These are phyloP conservation scores for Candida vaughaniae DNA, from an alignment of 805 yeast genomes.

Conservation along the genomic window DNA sequence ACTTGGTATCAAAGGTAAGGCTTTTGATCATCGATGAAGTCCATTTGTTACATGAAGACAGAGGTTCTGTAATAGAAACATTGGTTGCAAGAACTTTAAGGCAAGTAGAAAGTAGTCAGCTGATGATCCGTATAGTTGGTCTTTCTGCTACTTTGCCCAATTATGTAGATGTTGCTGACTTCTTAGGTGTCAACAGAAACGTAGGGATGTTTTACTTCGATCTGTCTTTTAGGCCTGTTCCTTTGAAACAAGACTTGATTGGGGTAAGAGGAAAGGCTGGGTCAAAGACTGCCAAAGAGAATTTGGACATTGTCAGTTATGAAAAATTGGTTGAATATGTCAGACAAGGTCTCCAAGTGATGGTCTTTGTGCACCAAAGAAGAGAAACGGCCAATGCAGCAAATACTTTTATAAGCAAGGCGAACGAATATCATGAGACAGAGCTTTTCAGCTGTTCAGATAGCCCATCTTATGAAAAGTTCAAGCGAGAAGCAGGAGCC, in stretches of 20 bases:
- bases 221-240: constrained; percentile 89
- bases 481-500: constrained; percentile 60
- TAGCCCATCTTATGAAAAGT: constrained; percentile 41
- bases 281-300: constrained; percentile 64
- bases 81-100: constrained; percentile 90
- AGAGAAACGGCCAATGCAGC: constrained; percentile 90
- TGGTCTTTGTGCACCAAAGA: constrained; percentile 96
- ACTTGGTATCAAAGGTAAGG: constrained; percentile 79
- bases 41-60: constrained; percentile 92
- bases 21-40: constrained; percentile 93
- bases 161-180: constrained; percentile 90
- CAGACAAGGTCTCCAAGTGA: constrained; percentile 76
- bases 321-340: constrained; percentile 71
- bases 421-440: constrained; percentile 58
- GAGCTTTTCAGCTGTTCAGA: constrained; percentile 58
- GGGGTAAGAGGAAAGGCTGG: constrained; percentile 91
- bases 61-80: constrained; percentile 97
- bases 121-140: constrained; percentile 92
- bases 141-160: constrained; percentile 93
- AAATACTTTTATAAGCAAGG: constrained; percentile 64
- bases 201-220: constrained; percentile 95
- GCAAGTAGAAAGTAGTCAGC: constrained; percentile 92
- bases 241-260: constrained; percentile 79
- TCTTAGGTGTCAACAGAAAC: constrained; percentile 83
- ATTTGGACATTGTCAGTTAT: constrained; percentile 73